These are phyloP conservation scores for Clonostachys chloroleuca DNA, from an alignment of 2,329 filamentous ascomycete genomes.

Conservation along the genomic window DNA sequence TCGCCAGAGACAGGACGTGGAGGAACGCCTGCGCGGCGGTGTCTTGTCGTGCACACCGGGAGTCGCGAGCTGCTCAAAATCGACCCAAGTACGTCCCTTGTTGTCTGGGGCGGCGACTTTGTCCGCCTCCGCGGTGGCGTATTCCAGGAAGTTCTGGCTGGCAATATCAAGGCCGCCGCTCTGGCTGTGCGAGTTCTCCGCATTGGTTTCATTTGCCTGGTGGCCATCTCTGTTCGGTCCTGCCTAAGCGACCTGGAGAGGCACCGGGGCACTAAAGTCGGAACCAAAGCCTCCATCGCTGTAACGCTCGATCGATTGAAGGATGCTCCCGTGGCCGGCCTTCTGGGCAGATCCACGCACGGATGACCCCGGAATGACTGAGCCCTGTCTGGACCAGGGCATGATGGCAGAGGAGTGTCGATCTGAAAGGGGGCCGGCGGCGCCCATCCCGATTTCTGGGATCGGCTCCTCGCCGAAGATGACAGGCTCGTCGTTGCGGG, in stretches of 20 bases:
- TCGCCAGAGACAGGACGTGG: slow-evolving; percentile 68
- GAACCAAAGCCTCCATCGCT: slow-evolving; percentile 35
- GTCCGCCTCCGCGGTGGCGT: slow-evolving; percentile 27
- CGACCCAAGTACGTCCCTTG: slow-evolving; percentile 41
- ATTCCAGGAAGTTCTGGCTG: slow-evolving; percentile 39
- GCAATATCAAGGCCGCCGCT: slow-evolving; percentile 34
- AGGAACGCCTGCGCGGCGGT: slow-evolving; percentile 73
- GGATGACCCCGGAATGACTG: slow-evolving; percentile 40
- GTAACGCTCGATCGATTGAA: slow-evolving; percentile 38
- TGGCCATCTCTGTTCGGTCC: slow-evolving; percentile 4
- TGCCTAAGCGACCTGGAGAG: slow-evolving; percentile 9
- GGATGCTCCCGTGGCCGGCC: slow-evolving; percentile 20
- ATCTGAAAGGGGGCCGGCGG: slow-evolving; percentile 61
- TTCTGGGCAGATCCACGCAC: slow-evolving; percentile 33
- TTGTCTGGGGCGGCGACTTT: slow-evolving; percentile 22
- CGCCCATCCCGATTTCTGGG: slow-evolving; percentile 68
- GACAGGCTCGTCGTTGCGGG: slow-evolving; percentile 15
- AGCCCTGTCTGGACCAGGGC: slow-evolving; percentile 47
- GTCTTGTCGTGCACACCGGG: slow-evolving; percentile 44
- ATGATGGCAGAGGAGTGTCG: slow-evolving; percentile 49
- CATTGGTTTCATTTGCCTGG: slow-evolving; percentile 18
- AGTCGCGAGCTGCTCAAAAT: slow-evolving; percentile 68
- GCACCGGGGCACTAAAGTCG: slow-evolving; percentile 13
- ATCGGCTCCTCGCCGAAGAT: slow-evolving; percentile 31
- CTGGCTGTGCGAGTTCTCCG: slow-evolving; percentile 9